Evolutionary conservation across 2,329 filamentous ascomycete species (phyloP), one percentile per base, ranked within the genome.

Genomic region (Pseudogymnoascus sp.): DNA sequence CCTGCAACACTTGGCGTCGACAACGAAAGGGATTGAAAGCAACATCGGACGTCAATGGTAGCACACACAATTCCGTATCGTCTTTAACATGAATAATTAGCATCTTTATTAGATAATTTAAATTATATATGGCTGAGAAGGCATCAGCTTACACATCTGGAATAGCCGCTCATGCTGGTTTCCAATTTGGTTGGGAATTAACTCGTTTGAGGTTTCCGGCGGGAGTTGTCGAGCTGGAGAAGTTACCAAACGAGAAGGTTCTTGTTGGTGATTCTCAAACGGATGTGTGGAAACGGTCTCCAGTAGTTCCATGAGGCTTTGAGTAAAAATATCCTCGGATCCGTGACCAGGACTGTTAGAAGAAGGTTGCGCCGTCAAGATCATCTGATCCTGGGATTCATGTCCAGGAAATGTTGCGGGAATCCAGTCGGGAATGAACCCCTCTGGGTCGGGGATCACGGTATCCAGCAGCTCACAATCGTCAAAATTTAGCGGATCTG

Each of bases 41-140:
- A 30, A 69, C 70, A 60, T 73, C 72, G 8, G 65, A 64, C 0
- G 72, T 74, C 6, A 74, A 43, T 0, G 72, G 72, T 16, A 72
- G 62, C 9, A 73, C 61, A 43, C 72, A 74, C 35, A 72, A 72
- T 22, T 73, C 72, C 37, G 69, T 64, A 58, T 74, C 71, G 61
- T 73, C 72, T 73, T 57, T 16, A 32, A 18, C 16, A 12, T 30
- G 37, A 18, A 35, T n/a, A 43, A 41, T 64, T 59, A 61, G 60
- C 11, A 9, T 28, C 38, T 11, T n/a, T 4, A 6, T 25, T 32
- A 28, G 8, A 37, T 18, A 4, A 43, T 25, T n/a, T 9, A 14
- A 18, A 39, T 5, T 11, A 12, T 30, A 47, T 4, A 39, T 59
- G 28, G 14, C 18, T 39, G 16, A 1, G 2, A 14, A 22, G 14